These are phyloP conservation scores for Venustampulla echinocandica DNA, from an alignment of 495 filamentous ascomycete genomes.

Conservation along the genomic window DNA sequence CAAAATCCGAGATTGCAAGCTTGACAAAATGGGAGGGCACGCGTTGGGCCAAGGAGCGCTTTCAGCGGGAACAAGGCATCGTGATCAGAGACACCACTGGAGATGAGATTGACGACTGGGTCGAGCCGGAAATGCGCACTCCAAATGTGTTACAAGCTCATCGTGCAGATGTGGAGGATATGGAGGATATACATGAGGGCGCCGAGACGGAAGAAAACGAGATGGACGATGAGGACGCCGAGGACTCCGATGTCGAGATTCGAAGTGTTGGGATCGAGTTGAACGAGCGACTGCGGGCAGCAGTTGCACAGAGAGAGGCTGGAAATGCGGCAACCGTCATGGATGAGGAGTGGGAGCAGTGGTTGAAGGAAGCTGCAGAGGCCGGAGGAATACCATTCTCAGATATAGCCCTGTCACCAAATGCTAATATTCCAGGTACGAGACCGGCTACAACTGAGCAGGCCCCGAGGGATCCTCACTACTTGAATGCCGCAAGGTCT, in stretches of 20 bases:
- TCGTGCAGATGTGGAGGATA: constrained; percentile 21
- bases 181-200: constrained; percentile 29
- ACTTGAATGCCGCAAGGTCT: constrained; percentile 33
- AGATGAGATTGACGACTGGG: constrained; percentile 50
- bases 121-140: constrained; percentile 37
- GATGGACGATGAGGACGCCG: constrained; percentile 37
- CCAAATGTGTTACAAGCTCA: constrained; percentile 27
- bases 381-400: constrained; percentile 38
- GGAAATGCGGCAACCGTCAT: constrained; percentile 53
- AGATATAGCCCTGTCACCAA: constrained; percentile 22
- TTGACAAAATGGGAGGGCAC: constrained; percentile 94
- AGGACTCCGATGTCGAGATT: constrained; percentile 59
- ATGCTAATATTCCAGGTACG: constrained; percentile 24
- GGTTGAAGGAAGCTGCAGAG: constrained; percentile 73
- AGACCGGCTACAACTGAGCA: constrained; percentile 31
- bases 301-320: constrained; percentile 53
- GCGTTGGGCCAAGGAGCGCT: constrained; percentile 76
- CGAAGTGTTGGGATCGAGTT: constrained; percentile 65
- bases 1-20: constrained; percentile 61
- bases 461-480: constrained; percentile 29
- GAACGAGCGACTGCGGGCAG: constrained; percentile 63
- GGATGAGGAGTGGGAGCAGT: constrained; percentile 79
- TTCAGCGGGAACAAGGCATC: constrained; percentile 68
- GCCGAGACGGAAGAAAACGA: constrained; percentile 26
- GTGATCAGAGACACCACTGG: constrained; percentile 71